A percentile compares a stretch with the other conserved stretches of the same genome.
phyloP scores from a whole-genome alignment of 2,329 filamentous ascomycete species.

The Cladophialophora psammophila region DNA sequence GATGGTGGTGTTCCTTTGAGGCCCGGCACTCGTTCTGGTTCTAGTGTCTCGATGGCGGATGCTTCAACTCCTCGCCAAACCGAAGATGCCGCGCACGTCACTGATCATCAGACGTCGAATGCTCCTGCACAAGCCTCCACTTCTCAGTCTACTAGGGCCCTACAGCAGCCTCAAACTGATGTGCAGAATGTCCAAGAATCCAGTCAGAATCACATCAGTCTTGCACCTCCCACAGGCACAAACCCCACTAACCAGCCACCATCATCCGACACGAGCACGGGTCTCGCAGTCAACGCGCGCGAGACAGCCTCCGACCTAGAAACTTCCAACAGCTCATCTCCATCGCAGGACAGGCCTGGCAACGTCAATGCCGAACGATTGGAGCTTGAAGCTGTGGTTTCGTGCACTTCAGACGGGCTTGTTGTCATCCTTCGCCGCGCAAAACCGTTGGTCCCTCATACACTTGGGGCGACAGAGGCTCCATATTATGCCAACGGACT shows the following conservation, averaged over 20 bases:
- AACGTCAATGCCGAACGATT: conserved; percentile 51
- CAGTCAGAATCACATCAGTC: not conserved
- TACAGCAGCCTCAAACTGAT: not conserved
- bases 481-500: conserved; percentile 65
- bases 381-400: conserved; percentile 88
- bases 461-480: conserved; percentile 57
- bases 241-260: conserved; percentile 9
- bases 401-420: conserved; percentile 85
- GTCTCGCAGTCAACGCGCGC: conserved; percentile 48
- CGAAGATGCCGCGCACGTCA: conserved; percentile 6
- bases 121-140: not conserved
- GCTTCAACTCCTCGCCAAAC: conserved; percentile 27
- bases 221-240: not conserved
- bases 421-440: conserved; percentile 81
- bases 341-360: conserved; percentile 31
- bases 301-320: conserved; percentile 55
- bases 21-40: conserved; percentile 38
- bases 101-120: not conserved
- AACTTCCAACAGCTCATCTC: conserved; percentile 38
- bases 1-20: conserved; percentile 57
- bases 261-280: conserved; percentile 55
- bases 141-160: not conserved
- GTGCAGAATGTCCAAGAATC: not conserved
- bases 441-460: conserved; percentile 70
- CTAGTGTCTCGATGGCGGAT: conserved; percentile 43